These are phyloP conservation scores for Pichia sp. DNA, from an alignment of 1,139 yeast genomes.

Conservation along the genomic window DNA sequence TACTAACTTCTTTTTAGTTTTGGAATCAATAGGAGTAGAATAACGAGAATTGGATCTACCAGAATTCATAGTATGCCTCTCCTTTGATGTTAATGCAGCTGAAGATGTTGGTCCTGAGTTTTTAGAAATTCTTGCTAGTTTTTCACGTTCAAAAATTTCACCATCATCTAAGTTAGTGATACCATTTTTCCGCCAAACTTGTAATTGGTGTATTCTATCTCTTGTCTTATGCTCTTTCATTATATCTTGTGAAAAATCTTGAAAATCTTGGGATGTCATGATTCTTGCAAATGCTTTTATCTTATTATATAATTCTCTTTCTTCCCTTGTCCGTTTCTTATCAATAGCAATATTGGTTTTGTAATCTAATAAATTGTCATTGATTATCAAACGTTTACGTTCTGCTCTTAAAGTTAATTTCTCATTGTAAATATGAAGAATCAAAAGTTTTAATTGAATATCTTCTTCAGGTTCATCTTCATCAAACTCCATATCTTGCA, in stretches of 20 bases:
- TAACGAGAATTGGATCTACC: constrained; percentile 25
- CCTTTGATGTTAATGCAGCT: constrained; percentile 18
- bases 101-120: constrained; percentile 7
- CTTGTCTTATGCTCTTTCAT: constrained; percentile 73
- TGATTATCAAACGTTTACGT: constrained; percentile 72
- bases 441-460: constrained; percentile 79
- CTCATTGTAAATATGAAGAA: constrained; percentile 82
- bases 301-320: constrained; percentile 68
- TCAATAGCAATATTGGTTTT: constrained; percentile 68
- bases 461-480: constrained; percentile 86
- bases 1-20: constrained; percentile 16
- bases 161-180: constrained; percentile 81
- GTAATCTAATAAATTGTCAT: constrained; percentile 75
- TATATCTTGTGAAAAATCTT: constrained; percentile 62
- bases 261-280: constrained; percentile 75
- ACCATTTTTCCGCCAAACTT: constrained; percentile 90
- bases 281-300: constrained; percentile 77
- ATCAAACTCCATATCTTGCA: constrained; percentile 92
- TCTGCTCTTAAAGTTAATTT: constrained; percentile 89
- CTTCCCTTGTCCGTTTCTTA: constrained; percentile 82
- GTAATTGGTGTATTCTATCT: constrained; percentile 77
- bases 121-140: constrained; percentile 34
- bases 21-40: constrained; percentile 22
- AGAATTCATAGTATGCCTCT: constrained; percentile 26
- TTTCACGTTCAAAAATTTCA: constrained; percentile 80